Percentiles rank a stretch among this genome's conserved stretches.
Evolutionary conservation across 768 basidiomycete species (phyloP).

Genomic region (Mycena epipterygia): DNA sequence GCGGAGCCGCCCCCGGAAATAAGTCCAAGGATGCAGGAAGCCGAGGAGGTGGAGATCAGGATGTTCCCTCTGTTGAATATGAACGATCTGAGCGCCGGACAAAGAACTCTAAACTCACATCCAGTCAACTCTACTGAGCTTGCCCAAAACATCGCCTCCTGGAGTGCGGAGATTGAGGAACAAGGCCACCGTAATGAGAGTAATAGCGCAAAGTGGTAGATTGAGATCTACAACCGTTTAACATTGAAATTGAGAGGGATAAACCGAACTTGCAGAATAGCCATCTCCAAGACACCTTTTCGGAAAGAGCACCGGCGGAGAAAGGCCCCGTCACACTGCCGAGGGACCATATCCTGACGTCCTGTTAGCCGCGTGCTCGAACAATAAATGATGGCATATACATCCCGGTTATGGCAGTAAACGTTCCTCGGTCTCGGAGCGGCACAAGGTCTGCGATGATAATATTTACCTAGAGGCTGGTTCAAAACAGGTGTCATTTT

Average conservation of each 20-base stretch:
- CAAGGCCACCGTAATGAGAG: background rate
- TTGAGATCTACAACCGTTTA: conserved; percentile 2
- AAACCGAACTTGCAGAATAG: conserved; percentile 47
- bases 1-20: conserved; percentile 57
- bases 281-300: conserved; percentile 52
- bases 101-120: background rate
- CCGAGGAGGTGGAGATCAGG: conserved; percentile 45
- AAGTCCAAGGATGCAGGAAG: conserved; percentile 46
- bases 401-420: conserved; percentile 40
- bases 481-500: background rate
- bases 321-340: conserved; percentile 48
- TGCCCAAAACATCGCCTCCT: background rate
- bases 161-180: conserved; percentile 11
- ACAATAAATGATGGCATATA: background rate
- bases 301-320: conserved; percentile 48
- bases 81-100: conserved; percentile 44
- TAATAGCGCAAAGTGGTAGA: background rate
- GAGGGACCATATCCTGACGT: conserved; percentile 46
- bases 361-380: background rate
- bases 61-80: conserved; percentile 50
- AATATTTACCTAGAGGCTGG: conserved; percentile 33
- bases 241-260: conserved; percentile 43
- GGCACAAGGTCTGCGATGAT: conserved; percentile 56
- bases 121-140: conserved; percentile 10
- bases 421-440: conserved; percentile 53